phyloP scores from a whole-genome alignment of 2,329 filamentous ascomycete species.

The Grosmannia clavigera region DNA sequence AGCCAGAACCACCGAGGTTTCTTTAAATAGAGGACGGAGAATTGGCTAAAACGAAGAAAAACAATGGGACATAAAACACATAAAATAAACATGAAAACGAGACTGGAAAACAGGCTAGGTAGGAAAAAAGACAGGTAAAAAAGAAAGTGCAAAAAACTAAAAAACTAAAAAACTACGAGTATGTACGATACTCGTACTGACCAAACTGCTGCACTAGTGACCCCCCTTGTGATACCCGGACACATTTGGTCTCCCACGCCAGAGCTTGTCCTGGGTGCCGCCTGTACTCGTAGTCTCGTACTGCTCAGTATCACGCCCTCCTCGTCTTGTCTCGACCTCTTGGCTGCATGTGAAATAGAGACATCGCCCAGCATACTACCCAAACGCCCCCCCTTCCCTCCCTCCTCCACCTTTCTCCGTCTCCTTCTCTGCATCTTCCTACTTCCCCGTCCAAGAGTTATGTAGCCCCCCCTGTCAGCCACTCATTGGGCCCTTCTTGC shows the following conservation, averaged over 20 bases:
- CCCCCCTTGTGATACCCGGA: background rate
- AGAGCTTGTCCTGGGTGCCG: background rate
- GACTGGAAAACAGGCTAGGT: background rate
- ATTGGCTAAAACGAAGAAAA: background rate
- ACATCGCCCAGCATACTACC: background rate
- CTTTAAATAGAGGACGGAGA: background rate
- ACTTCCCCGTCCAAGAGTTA: background rate
- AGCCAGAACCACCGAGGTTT: background rate
- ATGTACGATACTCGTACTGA: background rate
- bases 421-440: background rate
- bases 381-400: background rate
- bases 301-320: background rate
- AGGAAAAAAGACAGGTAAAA: background rate
- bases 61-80: background rate
- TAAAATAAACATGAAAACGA: background rate
- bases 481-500: slow-evolving; percentile 1
- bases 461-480: slow-evolving; percentile 2
- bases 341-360: background rate
- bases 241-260: background rate
- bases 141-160: background rate
- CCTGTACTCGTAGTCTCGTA: background rate
- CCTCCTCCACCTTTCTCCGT: background rate
- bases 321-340: background rate
- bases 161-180: background rate
- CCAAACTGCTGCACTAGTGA: background rate